phyloP scores from a whole-genome alignment of 371 early-diverging fungal genomes.

The Zychaea mexicana region DNA sequence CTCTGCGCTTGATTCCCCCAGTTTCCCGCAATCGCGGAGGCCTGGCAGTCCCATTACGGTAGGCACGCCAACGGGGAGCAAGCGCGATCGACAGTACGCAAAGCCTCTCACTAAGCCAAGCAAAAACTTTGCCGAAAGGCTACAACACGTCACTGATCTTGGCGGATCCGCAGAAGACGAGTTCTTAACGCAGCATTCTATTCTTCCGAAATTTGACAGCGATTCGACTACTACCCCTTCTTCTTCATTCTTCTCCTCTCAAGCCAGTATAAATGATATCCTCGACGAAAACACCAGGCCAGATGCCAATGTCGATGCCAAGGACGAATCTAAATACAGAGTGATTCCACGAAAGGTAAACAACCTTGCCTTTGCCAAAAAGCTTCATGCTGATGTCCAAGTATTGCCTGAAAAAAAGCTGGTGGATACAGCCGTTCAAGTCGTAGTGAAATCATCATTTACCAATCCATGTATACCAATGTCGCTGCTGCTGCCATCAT shows the following conservation, averaged over 20 bases:
- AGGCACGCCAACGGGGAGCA: not conserved
- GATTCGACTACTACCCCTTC: not conserved
- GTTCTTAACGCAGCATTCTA: not conserved
- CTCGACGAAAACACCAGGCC: not conserved
- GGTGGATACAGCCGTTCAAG: not conserved
- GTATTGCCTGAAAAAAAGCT: not conserved
- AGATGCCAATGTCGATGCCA: not conserved
- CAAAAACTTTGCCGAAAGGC: not conserved
- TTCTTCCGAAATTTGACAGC: not conserved
- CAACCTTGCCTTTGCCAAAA: not conserved
- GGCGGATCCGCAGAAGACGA: not conserved
- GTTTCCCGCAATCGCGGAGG: not conserved
- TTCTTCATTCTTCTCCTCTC: not conserved
- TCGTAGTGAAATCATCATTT: not conserved
- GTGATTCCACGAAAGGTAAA: not conserved
- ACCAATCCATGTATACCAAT: not conserved
- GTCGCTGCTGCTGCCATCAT: no score
- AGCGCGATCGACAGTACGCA: not conserved
- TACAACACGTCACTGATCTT: not conserved
- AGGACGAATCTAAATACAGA: not conserved
- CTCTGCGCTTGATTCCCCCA: not conserved
- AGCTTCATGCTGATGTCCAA: not conserved
- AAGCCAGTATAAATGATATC: not conserved
- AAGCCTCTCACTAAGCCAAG: not conserved
- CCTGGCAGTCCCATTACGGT: not conserved